A percentile compares a stretch with the other conserved stretches of the same genome.
These are phyloP conservation scores for Nannochloropsis gaditana DNA, from an alignment of 108 stramenopile species.

Conservation along the genomic window DNA sequence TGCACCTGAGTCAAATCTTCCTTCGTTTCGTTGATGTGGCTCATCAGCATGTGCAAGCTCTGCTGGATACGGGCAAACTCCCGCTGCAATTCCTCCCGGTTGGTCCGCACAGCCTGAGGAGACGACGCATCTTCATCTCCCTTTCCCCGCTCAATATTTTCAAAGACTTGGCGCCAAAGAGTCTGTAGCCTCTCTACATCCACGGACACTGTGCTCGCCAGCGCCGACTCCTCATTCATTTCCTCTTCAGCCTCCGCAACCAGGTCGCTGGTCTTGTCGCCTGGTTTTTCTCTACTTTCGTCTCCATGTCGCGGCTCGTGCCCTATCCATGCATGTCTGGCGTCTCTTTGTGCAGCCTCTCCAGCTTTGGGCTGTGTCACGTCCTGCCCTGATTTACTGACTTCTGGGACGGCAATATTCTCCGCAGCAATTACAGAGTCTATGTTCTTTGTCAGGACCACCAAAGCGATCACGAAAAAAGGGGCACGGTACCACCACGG, in stretches of 20 bases:
- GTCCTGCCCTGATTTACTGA: too few relatives aligned
- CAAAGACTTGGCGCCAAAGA: background rate
- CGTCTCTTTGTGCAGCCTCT: too few relatives aligned
- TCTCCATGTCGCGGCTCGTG: background rate
- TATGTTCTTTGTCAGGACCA: background rate
- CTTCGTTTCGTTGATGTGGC: constrained; percentile 12
- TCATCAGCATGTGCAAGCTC: background rate
- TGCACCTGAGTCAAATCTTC: background rate
- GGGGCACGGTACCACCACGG: background rate
- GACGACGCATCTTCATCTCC: background rate
- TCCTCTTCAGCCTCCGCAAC: background rate
- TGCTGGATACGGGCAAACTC: background rate
- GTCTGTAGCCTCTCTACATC: background rate
- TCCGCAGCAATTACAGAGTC: too few relatives aligned
- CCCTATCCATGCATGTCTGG: too few relatives aligned
- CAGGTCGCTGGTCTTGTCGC: background rate
- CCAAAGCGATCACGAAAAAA: background rate
- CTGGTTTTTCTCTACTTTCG: background rate
- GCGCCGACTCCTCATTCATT: background rate
- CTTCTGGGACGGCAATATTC: too few relatives aligned
- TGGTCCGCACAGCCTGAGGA: background rate
- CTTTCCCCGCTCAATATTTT: background rate
- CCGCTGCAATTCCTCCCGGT: constrained; percentile 1
- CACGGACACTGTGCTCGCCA: background rate
- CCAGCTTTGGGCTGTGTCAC: too few relatives aligned